Evolutionary conservation across 768 basidiomycete genomes (phyloP), one percentile per base, ranked within the genome.

Genomic region (Phylloporus arenicola): DNA sequence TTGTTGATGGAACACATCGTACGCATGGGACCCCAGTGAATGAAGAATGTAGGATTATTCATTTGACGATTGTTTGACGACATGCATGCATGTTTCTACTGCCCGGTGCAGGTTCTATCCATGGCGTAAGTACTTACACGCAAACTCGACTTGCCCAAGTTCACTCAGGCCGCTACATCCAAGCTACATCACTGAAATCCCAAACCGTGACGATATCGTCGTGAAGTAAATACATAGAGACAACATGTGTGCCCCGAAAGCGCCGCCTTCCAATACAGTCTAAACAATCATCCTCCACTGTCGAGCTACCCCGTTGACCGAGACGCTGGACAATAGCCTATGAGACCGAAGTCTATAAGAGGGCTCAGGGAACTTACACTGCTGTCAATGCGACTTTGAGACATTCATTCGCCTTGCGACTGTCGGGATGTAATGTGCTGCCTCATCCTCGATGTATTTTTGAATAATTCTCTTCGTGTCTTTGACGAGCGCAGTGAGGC

Each of bases 171-270:
- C n/a, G n/a, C n/a, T n/a, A n/a, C n/a, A n/a, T n/a, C n/a, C n/a
- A n/a, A n/a, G n/a, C n/a, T n/a, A 45, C 41, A 6, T 54, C 17
- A 4, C 43, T 31, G 35, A 54, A 46, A 13, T 54, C 47, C 53
- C 53, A 54, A 17, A 46, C 17, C 4, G n/a, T 14, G 20, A 52
- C 14, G 16, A 54, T 47, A 16, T 51, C 50, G 7, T 30, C 16
- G 20, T 54, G 53, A 8, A 54, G 30, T n/a, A n/a, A n/a, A n/a
- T 10, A 43, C 44, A 19, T 30, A 14, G 14, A 54, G 29, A 3
- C 35, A 52, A 7, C 25, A 4, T 25, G 27, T 29, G 24, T 24
- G 24, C 24, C 24, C 24, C 24, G 24, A 24, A 24, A 24, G 24
- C 24, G 24, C 24, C 24, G 24, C 24, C 24, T 24, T 24, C 24